Evolutionary conservation across 2,329 filamentous ascomycete genomes (phyloP), one percentile per base, ranked within the genome.

Genomic region (Ascochyta viciae-villosae): DNA sequence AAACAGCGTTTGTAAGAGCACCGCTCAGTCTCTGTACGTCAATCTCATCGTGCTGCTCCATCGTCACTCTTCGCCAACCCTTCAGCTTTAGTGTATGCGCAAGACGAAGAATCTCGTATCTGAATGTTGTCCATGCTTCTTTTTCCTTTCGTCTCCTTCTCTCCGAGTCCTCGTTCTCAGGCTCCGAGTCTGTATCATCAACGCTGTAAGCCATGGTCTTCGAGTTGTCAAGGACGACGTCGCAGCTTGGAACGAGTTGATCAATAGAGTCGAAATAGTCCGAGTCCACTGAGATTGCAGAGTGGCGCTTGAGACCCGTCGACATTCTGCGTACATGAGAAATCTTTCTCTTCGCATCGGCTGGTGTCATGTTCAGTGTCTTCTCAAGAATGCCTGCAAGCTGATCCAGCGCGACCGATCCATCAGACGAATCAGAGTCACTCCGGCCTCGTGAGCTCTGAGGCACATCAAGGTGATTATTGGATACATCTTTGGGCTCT

Each of bases 1-100:
- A 99, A 33, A 99, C 93, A 10, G 94, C 92, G 72, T 99, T 99
- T 19, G 95, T 99, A 64, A 99, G 78, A 8, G 95, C 95, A 58
- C 95, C 95, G 73, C 94, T 97, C 26, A 96, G 81, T 45, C 91
- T 85, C 75, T 90, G 84, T 6, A 95, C 89, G 2, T 83, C 83
- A 60, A 95, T 87, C 34, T 81, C 81, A 46, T 86, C 85, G 62
- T 89, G 90, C 60, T 82, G 80, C 10, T 91, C 89, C 47, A 94
- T 78, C 0, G 91, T 85, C 0, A 99, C 87, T 57, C 87, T 87
- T 49, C 93, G 87, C 95, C 95, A 99, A 9, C 94, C 92, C 74
- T 96, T 96, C 29, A 98, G 83, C 49, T 87, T 87, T 48, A 99
- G 80, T 0, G 95, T 99, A 74, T 98, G 95, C 0, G 91, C 84